phyloP scores from a whole-genome alignment of 2,329 filamentous ascomycete species.

The Chaetomium sp. region DNA sequence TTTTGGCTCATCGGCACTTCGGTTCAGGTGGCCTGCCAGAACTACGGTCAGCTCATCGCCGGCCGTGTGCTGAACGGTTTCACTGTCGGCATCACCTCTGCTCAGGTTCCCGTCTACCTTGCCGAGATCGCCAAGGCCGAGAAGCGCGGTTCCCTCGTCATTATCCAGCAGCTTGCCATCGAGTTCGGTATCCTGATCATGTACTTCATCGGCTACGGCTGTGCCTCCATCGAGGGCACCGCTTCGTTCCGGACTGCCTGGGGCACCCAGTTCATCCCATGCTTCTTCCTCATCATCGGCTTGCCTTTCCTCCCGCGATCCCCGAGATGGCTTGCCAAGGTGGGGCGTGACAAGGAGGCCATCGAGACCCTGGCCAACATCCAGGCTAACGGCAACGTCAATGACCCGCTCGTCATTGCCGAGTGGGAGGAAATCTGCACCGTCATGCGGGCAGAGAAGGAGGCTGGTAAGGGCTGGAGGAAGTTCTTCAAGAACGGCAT shows the following conservation, averaged over 20 bases:
- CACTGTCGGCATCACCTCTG: slow-evolving; percentile 66
- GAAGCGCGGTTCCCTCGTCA: slow-evolving; percentile 66
- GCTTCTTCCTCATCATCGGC: slow-evolving; percentile 57
- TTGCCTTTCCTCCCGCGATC: slow-evolving; percentile 65
- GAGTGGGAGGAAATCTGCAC: slow-evolving; percentile 58
- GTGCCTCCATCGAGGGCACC: slow-evolving; percentile 59
- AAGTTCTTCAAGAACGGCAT: slow-evolving; percentile 52
- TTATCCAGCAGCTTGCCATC: slow-evolving; percentile 74
- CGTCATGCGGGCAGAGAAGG: slow-evolving; percentile 43
- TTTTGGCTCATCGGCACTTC: slow-evolving; percentile 61
- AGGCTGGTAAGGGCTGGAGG: slow-evolving; percentile 42
- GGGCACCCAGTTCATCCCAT: slow-evolving; percentile 65
- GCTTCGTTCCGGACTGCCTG: slow-evolving; percentile 65
- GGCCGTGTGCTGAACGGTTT: slow-evolving; percentile 65
- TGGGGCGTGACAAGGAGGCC: slow-evolving; percentile 61
- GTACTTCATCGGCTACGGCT: slow-evolving; percentile 68
- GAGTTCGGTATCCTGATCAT: slow-evolving; percentile 72
- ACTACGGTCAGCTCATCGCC: slow-evolving; percentile 56
- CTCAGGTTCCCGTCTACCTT: slow-evolving; percentile 69
- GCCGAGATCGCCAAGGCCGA: slow-evolving; percentile 63
- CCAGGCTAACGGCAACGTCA: slow-evolving; percentile 57
- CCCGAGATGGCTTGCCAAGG: slow-evolving; percentile 64
- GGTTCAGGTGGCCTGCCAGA: slow-evolving; percentile 60
- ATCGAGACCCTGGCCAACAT: slow-evolving; percentile 57
- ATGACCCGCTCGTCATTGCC: slow-evolving; percentile 57